These are phyloP conservation scores for Miscanthus lutarioriparius DNA, from an alignment of 176 grass and related monocot genomes.

Conservation along the genomic window DNA sequence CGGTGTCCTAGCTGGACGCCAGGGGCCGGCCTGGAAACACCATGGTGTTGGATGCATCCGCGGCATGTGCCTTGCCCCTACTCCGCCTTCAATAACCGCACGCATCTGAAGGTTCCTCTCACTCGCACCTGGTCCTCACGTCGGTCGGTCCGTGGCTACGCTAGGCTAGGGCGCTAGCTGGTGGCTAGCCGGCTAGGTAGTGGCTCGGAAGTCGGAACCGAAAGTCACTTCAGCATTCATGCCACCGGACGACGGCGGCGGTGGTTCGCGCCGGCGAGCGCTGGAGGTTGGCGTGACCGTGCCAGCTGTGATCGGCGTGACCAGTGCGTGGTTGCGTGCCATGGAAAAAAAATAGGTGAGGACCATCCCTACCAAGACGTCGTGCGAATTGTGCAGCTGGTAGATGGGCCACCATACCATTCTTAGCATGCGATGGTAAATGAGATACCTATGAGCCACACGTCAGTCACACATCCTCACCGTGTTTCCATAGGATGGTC, in stretches of 20 bases:
- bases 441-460: too few species aligned
- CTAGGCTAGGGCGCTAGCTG: too few species aligned
- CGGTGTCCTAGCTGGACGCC: slow-evolving; percentile 5
- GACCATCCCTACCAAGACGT: too few species aligned
- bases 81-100: slow-evolving; percentile 31
- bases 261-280: neutral
- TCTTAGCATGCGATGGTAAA: too few species aligned
- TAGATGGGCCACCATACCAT: too few species aligned
- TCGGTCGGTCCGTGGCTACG: neutral
- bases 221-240: neutral
- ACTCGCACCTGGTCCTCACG: neutral
- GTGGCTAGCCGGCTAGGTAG: too few species aligned
- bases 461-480: too few species aligned
- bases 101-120: slow-evolving; percentile 17
- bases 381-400: too few species aligned
- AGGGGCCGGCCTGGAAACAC: neutral
- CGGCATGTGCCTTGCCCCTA: slow-evolving; percentile 7
- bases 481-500: too few species aligned
- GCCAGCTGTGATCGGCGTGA: too few species aligned
- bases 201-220: neutral
- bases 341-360: too few species aligned
- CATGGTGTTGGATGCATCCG: slow-evolving; percentile 3
- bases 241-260: neutral
- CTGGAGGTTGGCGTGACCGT: neutral
- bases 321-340: too few species aligned